Conservation (phyloP, 2,329 filamentous ascomycete species). For the Amauroascus verrucosus region DNA sequence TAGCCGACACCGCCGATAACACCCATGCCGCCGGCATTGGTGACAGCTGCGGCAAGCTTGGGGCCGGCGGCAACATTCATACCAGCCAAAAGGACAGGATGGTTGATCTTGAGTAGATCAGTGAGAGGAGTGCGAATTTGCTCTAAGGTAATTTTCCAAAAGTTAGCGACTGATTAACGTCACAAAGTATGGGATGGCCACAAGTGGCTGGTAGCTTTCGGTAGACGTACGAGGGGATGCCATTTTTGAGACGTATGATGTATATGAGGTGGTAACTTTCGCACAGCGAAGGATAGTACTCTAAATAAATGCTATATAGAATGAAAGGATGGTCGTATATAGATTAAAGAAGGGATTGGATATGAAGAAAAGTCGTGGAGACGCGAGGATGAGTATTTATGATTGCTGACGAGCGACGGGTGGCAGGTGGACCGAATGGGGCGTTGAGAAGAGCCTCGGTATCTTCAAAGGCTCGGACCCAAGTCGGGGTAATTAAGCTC, state of each 20-base stretch:
- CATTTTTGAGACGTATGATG: constrained; percentile 42
- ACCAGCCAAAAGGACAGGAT: constrained; percentile 87
- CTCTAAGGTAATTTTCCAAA: constrained; percentile 43
- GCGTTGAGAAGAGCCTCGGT: constrained; percentile 1
- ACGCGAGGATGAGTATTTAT: constrained; percentile 6
- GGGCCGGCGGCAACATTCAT: constrained; percentile 99
- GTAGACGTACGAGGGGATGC: constrained; percentile 65
- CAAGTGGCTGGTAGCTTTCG: background rate
- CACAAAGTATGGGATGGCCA: background rate
- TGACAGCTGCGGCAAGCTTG: constrained; percentile 90
- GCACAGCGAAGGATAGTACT: background rate
- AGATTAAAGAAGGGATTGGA: background rate
- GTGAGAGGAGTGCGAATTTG: constrained; percentile 84
- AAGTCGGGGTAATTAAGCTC: too few relatives aligned
- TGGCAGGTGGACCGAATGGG: background rate
- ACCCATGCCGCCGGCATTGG: constrained; percentile 90
- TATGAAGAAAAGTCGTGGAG: background rate
- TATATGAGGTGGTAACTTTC: background rate
- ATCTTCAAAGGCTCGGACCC: background rate
- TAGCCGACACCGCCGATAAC: constrained; percentile 89
- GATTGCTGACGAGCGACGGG: background rate
- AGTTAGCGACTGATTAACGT: constrained; percentile 18
- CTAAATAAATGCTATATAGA: background rate
- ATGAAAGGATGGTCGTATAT: background rate
- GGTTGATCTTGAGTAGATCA: constrained; percentile 95